phyloP scores from a whole-genome alignment of 805 yeast genomes.

The Candida gorgasii region DNA sequence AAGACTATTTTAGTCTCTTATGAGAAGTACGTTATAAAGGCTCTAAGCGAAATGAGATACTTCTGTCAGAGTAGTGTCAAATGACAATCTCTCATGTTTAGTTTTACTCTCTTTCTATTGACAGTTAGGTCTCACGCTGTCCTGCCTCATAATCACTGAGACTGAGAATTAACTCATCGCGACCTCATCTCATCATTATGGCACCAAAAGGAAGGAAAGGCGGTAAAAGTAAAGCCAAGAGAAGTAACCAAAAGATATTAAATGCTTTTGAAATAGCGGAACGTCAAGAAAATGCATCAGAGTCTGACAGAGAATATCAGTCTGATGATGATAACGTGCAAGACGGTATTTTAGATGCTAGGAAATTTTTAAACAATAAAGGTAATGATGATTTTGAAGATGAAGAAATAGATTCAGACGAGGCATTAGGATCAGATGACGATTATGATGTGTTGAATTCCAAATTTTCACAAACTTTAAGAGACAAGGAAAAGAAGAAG shows the following conservation, averaged over 20 bases:
- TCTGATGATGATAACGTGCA: constrained; percentile 18
- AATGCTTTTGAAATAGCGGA: constrained; percentile 50
- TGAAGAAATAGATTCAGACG: constrained; percentile 81
- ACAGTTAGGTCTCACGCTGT: neutral
- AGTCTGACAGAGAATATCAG: neutral
- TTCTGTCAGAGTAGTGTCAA: too few relatives aligned
- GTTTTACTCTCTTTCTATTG: too few relatives aligned
- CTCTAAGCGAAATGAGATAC: too few relatives aligned
- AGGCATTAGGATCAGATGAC: constrained; percentile 82
- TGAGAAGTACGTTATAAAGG: too few relatives aligned
- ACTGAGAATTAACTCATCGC: constrained; percentile 15
- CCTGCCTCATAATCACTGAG: neutral
- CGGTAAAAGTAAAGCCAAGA: constrained; percentile 24
- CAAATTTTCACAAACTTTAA: constrained; percentile 66
- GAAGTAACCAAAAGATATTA: constrained; percentile 37
- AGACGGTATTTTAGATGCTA: constrained; percentile 43
- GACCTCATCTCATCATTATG: constrained; percentile 13
- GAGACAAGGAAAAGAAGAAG: constrained; percentile 50
- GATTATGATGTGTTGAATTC: constrained; percentile 63
- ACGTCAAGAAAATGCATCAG: constrained; percentile 29
- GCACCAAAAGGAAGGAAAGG: constrained; percentile 20
- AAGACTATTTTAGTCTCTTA: too few relatives aligned
- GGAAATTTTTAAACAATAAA: constrained; percentile 31
- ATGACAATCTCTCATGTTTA: too few relatives aligned
- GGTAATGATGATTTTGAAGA: constrained; percentile 46